These are phyloP conservation scores for Botrytis pseudocinerea DNA, from an alignment of 2,329 filamentous ascomycete species.

Conservation along the genomic window DNA sequence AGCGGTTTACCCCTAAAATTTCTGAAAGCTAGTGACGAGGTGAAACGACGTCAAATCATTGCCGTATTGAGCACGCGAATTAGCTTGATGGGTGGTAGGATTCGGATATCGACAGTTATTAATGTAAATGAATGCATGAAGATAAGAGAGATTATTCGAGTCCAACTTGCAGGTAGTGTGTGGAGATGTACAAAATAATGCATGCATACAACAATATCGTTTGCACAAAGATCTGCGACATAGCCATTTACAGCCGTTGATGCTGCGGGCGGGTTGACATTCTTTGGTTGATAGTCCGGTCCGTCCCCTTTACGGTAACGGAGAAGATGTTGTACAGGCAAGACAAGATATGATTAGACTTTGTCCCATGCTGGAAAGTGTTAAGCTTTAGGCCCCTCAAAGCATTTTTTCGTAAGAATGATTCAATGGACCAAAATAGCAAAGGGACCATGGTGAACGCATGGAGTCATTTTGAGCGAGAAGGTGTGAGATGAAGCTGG, in stretches of 20 bases:
- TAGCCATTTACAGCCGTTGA: neutral
- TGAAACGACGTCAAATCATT: slow-evolving; percentile 10
- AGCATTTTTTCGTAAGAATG: neutral
- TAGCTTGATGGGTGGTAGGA: neutral
- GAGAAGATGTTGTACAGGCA: slow-evolving; percentile 8
- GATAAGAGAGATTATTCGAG: slow-evolving; percentile 17
- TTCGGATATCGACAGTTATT: slow-evolving; percentile 3
- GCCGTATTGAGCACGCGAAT: neutral
- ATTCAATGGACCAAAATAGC: neutral
- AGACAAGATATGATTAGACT: slow-evolving; percentile 8
- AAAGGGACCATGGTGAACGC: neutral
- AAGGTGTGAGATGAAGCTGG: neutral
- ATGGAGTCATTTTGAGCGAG: neutral
- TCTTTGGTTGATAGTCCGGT: slow-evolving; percentile 1
- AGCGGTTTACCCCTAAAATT: slow-evolving; percentile 7
- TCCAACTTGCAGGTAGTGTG: neutral
- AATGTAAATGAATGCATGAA: neutral
- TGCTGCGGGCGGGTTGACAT: neutral
- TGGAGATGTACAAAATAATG: neutral
- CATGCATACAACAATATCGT: neutral
- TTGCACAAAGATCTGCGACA: neutral
- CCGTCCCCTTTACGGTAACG: neutral
- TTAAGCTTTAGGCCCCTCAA: neutral
- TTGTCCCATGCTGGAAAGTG: neutral
- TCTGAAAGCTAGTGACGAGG: neutral